Percentiles rank a stretch among this genome's conserved stretches.
These are phyloP conservation scores for Talaromyces sp. DNA, from an alignment of 2,329 filamentous ascomycete species.

Conservation along the genomic window DNA sequence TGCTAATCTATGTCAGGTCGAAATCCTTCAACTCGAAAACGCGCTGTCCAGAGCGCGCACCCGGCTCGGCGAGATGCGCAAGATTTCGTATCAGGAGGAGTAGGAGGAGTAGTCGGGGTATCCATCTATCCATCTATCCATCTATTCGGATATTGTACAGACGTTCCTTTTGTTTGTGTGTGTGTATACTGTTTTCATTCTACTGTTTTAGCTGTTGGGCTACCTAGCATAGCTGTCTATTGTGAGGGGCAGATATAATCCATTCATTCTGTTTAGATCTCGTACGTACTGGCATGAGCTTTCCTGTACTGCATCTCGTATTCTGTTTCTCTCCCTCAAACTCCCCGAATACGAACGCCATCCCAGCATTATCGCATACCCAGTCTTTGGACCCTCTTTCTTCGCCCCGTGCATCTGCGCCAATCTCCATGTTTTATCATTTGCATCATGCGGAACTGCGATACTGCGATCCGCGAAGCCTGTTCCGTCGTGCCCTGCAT, in stretches of 20 bases:
- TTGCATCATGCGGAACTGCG: neutral
- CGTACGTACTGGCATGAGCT: neutral
- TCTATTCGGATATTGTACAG: neutral
- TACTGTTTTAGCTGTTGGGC: neutral
- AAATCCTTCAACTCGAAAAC: constrained; percentile 95
- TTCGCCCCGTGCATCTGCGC: too few species aligned
- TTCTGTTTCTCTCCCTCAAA: too few species aligned
- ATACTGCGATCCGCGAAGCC: too few species aligned
- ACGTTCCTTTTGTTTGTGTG: neutral
- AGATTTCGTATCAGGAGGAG: constrained; percentile 88
- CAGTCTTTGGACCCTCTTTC: too few species aligned
- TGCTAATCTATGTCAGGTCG: constrained; percentile 60
- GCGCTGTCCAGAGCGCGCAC: constrained; percentile 70
- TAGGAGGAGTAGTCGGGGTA: constrained; percentile 16
- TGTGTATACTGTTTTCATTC: neutral
- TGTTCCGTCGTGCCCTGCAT: too few species aligned
- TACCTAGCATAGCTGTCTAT: neutral
- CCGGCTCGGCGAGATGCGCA: constrained; percentile 92
- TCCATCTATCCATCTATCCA: neutral
- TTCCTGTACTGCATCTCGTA: too few species aligned
- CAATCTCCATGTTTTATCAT: too few species aligned
- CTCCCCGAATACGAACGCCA: too few species aligned
- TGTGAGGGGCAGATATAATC: neutral
- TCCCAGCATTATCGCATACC: too few species aligned
- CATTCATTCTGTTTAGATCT: neutral